These are phyloP conservation scores for Chamaecyparis obtusa DNA, from an alignment of 75 land plant species.

Conservation along the genomic window DNA sequence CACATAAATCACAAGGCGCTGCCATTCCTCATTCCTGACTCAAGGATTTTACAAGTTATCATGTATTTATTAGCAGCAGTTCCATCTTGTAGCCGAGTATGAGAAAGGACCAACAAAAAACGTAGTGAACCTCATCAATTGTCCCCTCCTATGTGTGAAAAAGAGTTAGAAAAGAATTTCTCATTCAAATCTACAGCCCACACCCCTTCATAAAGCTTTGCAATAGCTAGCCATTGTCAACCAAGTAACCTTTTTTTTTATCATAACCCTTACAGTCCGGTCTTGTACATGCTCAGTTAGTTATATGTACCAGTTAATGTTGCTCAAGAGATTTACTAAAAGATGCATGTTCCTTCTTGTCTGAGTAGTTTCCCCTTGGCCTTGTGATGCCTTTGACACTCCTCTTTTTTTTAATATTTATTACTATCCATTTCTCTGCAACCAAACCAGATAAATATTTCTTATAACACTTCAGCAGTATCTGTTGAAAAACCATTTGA, in stretches of 20 bases:
- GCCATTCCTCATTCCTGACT: neutral
- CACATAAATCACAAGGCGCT: neutral
- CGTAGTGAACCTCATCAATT: neutral
- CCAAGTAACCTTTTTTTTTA: neutral
- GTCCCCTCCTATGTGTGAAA: neutral
- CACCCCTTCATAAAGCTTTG: neutral
- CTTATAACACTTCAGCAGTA: neutral
- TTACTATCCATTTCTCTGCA: too few relatives aligned
- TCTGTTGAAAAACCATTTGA: neutral
- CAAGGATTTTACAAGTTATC: neutral
- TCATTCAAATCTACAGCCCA: neutral
- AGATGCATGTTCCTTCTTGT: neutral
- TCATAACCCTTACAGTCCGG: neutral
- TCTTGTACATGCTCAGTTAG: neutral
- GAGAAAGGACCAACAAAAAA: neutral
- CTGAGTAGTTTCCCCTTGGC: too few relatives aligned
- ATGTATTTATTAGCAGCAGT: neutral
- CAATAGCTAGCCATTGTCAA: neutral
- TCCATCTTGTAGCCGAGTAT: neutral
- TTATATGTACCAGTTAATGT: neutral
- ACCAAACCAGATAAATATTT: too few relatives aligned
- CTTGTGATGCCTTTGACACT: too few relatives aligned
- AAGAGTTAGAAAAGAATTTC: neutral
- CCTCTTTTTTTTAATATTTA: too few relatives aligned
- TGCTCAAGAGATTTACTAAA: neutral